phyloP scores from a whole-genome alignment of 83 land plant species.

The Thuja plicata region DNA sequence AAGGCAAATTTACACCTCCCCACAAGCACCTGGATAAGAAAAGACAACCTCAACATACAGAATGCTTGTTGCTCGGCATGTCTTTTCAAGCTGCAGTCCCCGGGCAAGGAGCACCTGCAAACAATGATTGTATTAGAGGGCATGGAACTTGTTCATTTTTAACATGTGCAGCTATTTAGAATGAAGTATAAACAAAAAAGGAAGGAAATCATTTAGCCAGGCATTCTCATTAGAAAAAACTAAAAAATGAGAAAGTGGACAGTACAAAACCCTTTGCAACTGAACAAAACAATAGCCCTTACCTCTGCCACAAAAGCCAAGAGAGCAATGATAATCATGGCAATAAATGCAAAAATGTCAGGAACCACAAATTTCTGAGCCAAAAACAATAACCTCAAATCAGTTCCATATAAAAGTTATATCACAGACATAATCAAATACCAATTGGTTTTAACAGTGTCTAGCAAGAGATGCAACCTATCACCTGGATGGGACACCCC shows the following conservation, averaged over 20 bases:
- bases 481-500: too few relatives aligned
- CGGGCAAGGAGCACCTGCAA: slow-evolving; percentile 19
- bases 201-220: background rate
- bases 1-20: background rate
- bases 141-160: background rate
- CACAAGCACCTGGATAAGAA: background rate
- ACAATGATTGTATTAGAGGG: background rate
- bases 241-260: background rate
- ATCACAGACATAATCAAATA: background rate
- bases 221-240: background rate
- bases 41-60: slow-evolving; percentile 13
- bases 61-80: slow-evolving; percentile 9
- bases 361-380: slow-evolving; percentile 16
- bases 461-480: too few relatives aligned
- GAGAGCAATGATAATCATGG: slow-evolving; percentile 9
- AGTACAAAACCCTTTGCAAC: background rate
- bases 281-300: background rate
- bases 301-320: slow-evolving; percentile 21
- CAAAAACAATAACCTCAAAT: background rate
- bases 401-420: background rate
- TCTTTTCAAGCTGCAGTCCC: slow-evolving; percentile 14
- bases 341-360: slow-evolving; percentile 4
- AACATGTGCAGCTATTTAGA: background rate
- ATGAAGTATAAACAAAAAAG: background rate
- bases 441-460: background rate